Evolutionary conservation across 768 basidiomycete genomes (phyloP), one percentile per base, ranked within the genome.

Genomic region (Brasilioporus rufonigricans): DNA sequence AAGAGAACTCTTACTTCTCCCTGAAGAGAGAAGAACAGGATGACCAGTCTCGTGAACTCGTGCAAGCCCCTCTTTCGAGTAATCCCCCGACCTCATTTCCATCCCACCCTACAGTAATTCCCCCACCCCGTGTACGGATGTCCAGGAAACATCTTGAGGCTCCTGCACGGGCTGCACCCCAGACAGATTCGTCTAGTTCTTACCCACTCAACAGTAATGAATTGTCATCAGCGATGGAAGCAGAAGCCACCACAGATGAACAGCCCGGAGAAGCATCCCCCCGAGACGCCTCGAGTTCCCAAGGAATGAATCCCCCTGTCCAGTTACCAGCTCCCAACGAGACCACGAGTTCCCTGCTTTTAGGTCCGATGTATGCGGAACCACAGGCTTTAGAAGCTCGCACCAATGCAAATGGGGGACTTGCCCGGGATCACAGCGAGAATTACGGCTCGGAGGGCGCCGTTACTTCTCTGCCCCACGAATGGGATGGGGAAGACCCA

Each of bases 71-170:
- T 5, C 31, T 21, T 18, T 9, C 23, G 29, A 39, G 11, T 7
- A 48, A 36, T 47, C 53, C 14, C 47, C 41, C 31, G 1, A 36
- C 55, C 24, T 48, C 57, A 2, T 59, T 60, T 47, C 63, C 61
- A 39, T 35, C 52, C 43, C 66, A 61, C 33, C 60, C 61, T 36
- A 0, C 50, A 14, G 44, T 70, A 38, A 70, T 69, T 4, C 46
- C 61, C 2, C 64, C 68, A 18, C 70, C 68, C 21, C 59, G 68
- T 53, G 66, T 58, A 19, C 53, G 43, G 49, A 26, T 50, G 50
- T 27, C 33, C 29, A 64, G 10, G 52, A 65, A 60, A 50, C 55
- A 21, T 35, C 52, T 5, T 1, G 38, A 39, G 14, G 33, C 35
- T 29, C 26, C 46, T 23, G 12, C 45, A n/a, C n/a, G n/a, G n/a